A percentile compares a stretch with the other conserved stretches of the same genome.
phyloP scores from a whole-genome alignment of 1,284 basidiomycete genomes.

The Microbotryum saponariae region DNA sequence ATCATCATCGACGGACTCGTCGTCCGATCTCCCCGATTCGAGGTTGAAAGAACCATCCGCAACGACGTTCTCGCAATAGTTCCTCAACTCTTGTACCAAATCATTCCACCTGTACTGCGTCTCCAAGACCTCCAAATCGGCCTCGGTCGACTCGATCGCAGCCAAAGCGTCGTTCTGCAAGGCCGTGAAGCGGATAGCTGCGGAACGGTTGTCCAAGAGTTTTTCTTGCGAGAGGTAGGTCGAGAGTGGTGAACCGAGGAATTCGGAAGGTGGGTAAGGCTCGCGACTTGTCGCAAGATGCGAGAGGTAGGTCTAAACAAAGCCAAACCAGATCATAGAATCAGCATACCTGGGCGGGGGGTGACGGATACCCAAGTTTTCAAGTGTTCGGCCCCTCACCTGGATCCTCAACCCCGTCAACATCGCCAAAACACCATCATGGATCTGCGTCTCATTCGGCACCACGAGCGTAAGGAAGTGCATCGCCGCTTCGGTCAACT shows the following conservation, averaged over 20 bases:
- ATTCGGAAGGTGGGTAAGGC: neutral
- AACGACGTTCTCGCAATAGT: constrained; percentile 1
- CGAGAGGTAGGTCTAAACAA: constrained; percentile 10
- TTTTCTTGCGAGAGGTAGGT: neutral
- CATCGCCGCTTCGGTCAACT: too few relatives aligned
- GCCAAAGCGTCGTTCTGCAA: neutral
- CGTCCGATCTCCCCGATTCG: constrained; percentile 1
- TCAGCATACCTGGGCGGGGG: too few relatives aligned
- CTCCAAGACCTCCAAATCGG: constrained; percentile 7
- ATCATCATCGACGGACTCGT: neutral
- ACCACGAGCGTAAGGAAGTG: neutral
- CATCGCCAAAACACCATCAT: constrained; percentile 2
- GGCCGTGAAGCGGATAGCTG: neutral
- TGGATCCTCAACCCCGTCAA: constrained; percentile 18
- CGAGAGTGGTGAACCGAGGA: neutral
- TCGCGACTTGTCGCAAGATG: neutral
- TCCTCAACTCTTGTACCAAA: neutral
- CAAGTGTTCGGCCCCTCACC: neutral
- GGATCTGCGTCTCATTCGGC: neutral
- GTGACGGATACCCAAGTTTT: too few relatives aligned
- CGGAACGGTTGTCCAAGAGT: constrained; percentile 5
- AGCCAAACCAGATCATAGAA: neutral
- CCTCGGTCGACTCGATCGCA: neutral
- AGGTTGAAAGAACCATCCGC: neutral
- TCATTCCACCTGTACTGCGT: constrained; percentile 11